phyloP scores from a whole-genome alignment of 148 eudicot species.

The Chenopodium formosanum region DNA sequence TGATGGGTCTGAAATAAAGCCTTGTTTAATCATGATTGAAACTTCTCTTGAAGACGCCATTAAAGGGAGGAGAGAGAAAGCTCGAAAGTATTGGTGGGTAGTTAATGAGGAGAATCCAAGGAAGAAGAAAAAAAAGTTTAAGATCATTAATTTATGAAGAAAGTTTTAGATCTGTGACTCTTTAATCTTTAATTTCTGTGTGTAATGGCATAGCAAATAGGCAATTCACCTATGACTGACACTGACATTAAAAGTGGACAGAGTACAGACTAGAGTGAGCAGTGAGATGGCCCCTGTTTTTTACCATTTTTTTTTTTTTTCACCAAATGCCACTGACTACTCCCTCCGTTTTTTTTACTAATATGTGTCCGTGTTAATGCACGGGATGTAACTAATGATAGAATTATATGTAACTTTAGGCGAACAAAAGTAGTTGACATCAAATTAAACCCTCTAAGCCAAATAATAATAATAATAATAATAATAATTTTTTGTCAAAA shows the following conservation, averaged over 20 bases:
- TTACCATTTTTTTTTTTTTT: no score
- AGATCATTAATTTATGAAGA: not conserved
- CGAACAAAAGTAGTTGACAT: no score
- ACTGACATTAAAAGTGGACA: not conserved
- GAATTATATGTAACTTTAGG: no score
- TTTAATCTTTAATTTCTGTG: not conserved
- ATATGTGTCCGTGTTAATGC: no score
- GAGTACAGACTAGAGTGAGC: not conserved
- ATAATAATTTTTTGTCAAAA: no score
- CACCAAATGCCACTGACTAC: no score
- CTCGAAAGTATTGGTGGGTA: not conserved
- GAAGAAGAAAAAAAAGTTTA: not conserved
- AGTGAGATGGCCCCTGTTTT: slow-evolving; percentile 1
- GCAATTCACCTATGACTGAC: not conserved
- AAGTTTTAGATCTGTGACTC: not conserved
- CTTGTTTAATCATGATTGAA: slow-evolving; percentile 38
- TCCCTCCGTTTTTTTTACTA: no score
- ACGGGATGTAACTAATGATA: no score
- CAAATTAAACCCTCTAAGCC: no score
- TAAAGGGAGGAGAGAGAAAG: not conserved
- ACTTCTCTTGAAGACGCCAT: slow-evolving; percentile 40
- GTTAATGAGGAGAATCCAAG: not conserved
- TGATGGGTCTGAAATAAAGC: slow-evolving; percentile 39
- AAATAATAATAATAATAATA: no score
- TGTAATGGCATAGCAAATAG: no score